Evolutionary conservation across 495 filamentous ascomycete species (phyloP).

Genomic region (Saxophila tyrrhenica): DNA sequence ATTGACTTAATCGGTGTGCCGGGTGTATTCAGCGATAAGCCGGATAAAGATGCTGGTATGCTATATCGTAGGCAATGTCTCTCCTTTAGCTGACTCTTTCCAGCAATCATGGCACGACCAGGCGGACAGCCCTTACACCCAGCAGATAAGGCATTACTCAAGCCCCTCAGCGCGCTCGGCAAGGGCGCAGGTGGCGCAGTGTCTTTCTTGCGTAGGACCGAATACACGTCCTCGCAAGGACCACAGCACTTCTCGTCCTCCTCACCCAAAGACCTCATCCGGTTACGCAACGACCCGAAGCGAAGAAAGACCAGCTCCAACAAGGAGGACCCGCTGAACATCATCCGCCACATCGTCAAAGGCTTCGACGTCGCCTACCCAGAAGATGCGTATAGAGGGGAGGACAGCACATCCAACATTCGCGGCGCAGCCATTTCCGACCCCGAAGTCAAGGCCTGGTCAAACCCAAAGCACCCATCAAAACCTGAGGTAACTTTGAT

Average conservation of each 20-base stretch:
- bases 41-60: too few relatives aligned
- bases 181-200: constrained; percentile 46
- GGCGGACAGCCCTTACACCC: constrained; percentile 46
- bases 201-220: constrained; percentile 89
- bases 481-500: constrained; percentile 68
- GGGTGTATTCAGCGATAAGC: constrained; percentile 88
- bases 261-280: constrained; percentile 31
- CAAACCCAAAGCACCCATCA: constrained; percentile 64
- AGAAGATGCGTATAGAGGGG: constrained; percentile 45
- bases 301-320: constrained; percentile 36
- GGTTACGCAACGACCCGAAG: constrained; percentile 24
- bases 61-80: too few relatives aligned
- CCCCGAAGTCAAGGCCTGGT: constrained; percentile 57
- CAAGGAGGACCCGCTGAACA: constrained; percentile 69
- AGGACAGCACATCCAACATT: constrained; percentile 37
- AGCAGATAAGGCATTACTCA: constrained; percentile 67
- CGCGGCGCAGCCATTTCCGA: constrained; percentile 45
- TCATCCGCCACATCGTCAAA: constrained; percentile 70
- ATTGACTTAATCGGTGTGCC: constrained; percentile 92
- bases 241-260: constrained; percentile 34
- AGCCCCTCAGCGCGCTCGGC: constrained; percentile 66
- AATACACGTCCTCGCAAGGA: constrained; percentile 75
- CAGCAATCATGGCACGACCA: constrained; percentile 60
- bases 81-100: constrained; percentile 8
- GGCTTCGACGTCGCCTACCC: constrained; percentile 78